Percentiles rank a stretch among this genome's conserved stretches.
Conservation (phyloP, 2,329 filamentous ascomycete species). For the Aspergillus fumigatiaffinis region DNA sequence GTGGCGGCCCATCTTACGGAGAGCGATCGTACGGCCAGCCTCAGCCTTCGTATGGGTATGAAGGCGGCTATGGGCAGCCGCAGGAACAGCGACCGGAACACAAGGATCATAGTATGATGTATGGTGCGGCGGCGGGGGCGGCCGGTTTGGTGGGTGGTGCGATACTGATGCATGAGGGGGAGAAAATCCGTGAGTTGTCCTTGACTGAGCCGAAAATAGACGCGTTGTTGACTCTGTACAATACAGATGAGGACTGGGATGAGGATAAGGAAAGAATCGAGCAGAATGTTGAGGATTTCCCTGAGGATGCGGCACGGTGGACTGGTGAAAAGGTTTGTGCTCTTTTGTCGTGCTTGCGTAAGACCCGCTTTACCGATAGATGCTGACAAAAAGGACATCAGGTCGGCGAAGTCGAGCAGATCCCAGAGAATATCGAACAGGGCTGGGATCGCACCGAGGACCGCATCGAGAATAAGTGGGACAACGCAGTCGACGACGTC, state of each 20-base stretch:
- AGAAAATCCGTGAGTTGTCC: conserved; percentile 31
- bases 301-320: conserved; percentile 43
- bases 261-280: conserved; percentile 30
- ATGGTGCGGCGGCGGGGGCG: conserved; percentile 38
- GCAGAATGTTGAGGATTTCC: conserved; percentile 38
- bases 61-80: conserved; percentile 15
- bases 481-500: conserved; percentile 29
- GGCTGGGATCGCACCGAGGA: conserved; percentile 30
- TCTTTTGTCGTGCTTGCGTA: no score
- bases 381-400: conserved; percentile 1
- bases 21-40: conserved; percentile 12
- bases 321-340: conserved; percentile 36
- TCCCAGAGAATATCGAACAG: conserved; percentile 34
- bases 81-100: conserved; percentile 12
- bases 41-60: background rate
- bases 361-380: no score
- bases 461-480: conserved; percentile 19
- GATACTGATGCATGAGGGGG: conserved; percentile 44
- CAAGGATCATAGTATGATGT: conserved; percentile 30
- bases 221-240: conserved; percentile 6
- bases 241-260: conserved; percentile 31
- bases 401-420: conserved; percentile 40
- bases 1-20: background rate
- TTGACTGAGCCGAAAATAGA: background rate
- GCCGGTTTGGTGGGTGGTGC: conserved; percentile 43